A percentile compares a stretch with the other conserved stretches of the same genome.
Conservation (phyloP, 768 basidiomycete genomes). For the Melanogaster broomeanus region DNA sequence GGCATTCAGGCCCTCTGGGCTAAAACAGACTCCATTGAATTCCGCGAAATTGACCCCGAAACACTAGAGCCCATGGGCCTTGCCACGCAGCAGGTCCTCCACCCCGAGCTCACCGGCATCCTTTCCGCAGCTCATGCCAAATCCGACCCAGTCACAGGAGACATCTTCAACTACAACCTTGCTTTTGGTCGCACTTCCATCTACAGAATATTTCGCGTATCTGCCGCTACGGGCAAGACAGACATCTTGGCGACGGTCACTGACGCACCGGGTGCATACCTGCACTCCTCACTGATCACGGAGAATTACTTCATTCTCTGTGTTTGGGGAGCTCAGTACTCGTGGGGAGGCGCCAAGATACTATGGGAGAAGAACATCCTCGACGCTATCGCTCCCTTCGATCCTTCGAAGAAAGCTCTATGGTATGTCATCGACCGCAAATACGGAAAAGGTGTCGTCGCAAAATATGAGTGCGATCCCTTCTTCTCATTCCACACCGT, state of each 20-base stretch:
- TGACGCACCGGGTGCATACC: constrained; percentile 40
- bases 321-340: constrained; percentile 33
- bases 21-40: constrained; percentile 31
- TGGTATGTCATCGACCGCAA: constrained; percentile 43
- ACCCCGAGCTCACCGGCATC: constrained; percentile 34
- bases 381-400: constrained; percentile 35
- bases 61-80: constrained; percentile 39
- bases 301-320: constrained; percentile 38
- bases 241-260: constrained; percentile 37
- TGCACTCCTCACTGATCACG: constrained; percentile 41
- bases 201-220: constrained; percentile 40
- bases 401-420: constrained; percentile 26
- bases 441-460: constrained; percentile 35
- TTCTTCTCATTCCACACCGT: constrained; percentile 43
- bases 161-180: constrained; percentile 38
- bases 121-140: constrained; percentile 40
- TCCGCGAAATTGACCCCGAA: constrained; percentile 37
- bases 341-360: constrained; percentile 30
- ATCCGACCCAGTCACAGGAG: constrained; percentile 36
- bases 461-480: constrained; percentile 36
- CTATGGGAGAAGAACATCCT: constrained; percentile 34
- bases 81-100: constrained; percentile 27
- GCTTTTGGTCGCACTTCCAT: constrained; percentile 26
- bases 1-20: constrained; percentile 29
- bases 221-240: constrained; percentile 29